Conservation (phyloP, 75 land plant species). For the Pinus albicaulis region DNA sequence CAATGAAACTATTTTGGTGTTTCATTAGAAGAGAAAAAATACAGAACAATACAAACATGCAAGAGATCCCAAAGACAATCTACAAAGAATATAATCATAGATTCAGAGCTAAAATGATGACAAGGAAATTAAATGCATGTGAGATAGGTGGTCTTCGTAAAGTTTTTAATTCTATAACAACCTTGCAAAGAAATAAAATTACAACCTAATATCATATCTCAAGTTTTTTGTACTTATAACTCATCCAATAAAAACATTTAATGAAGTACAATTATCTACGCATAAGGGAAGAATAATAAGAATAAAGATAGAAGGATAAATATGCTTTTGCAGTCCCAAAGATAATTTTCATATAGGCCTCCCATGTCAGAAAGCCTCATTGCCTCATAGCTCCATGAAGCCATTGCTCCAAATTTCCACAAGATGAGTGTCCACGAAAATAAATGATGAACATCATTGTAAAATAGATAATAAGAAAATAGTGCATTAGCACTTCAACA, state of each 20-base stretch:
- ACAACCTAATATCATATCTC: too few species aligned
- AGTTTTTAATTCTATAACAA: too few species aligned
- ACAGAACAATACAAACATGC: too few species aligned
- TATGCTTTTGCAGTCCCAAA: constrained; percentile 64
- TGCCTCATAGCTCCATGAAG: constrained; percentile 62
- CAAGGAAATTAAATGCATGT: too few species aligned
- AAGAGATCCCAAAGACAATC: too few species aligned
- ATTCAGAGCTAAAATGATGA: too few species aligned
- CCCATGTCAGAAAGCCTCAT: constrained; percentile 52
- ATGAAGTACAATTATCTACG: background rate
- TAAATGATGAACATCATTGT: background rate
- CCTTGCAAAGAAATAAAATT: too few species aligned
- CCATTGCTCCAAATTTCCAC: constrained; percentile 76
- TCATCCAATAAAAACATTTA: background rate
- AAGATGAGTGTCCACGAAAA: constrained; percentile 44
- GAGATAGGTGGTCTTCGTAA: too few species aligned
- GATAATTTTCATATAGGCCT: constrained; percentile 67
- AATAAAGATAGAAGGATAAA: constrained; percentile 15
- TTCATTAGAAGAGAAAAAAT: too few species aligned
- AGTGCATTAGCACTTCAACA: too few species aligned
- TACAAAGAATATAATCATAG: constrained; percentile 13
- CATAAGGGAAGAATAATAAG: too few species aligned
- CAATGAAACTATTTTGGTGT: too few species aligned
- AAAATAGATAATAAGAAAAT: background rate
- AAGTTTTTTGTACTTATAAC: background rate